Conservation (phyloP, 306 rosid genomes). For the Dicorynia guianensis region DNA sequence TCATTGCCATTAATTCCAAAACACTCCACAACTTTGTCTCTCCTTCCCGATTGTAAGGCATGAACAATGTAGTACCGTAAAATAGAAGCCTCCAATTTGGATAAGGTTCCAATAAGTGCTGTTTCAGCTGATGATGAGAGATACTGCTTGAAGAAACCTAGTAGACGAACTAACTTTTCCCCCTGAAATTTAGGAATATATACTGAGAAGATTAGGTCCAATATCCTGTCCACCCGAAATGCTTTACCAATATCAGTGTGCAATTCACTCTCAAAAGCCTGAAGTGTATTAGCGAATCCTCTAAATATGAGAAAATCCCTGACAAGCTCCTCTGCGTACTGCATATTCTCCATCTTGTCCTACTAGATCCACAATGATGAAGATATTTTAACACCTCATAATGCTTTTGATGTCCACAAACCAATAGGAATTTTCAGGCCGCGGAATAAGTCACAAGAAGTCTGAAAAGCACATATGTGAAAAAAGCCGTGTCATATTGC, state of each 20-base stretch:
- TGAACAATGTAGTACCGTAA: constrained; percentile 70
- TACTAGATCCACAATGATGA: constrained; percentile 24
- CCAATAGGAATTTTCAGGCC: neutral
- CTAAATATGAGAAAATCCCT: constrained; percentile 90
- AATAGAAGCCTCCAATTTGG: constrained; percentile 76
- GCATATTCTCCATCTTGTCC: constrained; percentile 80
- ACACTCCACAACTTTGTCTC: constrained; percentile 76
- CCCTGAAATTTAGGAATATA: constrained; percentile 79
- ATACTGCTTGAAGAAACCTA: constrained; percentile 82
- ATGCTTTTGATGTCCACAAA: neutral
- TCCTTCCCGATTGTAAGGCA: constrained; percentile 67
- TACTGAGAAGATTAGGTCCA: constrained; percentile 80
- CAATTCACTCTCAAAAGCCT: constrained; percentile 80
- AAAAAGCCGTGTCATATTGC: neutral
- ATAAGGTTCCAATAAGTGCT: constrained; percentile 55
- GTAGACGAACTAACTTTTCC: constrained; percentile 65
- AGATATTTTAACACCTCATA: constrained; percentile 7
- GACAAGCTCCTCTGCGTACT: constrained; percentile 89
- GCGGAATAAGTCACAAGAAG: neutral
- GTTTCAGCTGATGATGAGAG: constrained; percentile 70
- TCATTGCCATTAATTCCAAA: constrained; percentile 68
- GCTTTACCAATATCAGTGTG: constrained; percentile 75
- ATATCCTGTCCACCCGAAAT: constrained; percentile 81
- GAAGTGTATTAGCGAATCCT: constrained; percentile 85
- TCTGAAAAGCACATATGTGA: neutral